Base-by-base conservation (phyloP, 1,284 basidiomycete genomes). In the Ustilago bromivora region DNA sequence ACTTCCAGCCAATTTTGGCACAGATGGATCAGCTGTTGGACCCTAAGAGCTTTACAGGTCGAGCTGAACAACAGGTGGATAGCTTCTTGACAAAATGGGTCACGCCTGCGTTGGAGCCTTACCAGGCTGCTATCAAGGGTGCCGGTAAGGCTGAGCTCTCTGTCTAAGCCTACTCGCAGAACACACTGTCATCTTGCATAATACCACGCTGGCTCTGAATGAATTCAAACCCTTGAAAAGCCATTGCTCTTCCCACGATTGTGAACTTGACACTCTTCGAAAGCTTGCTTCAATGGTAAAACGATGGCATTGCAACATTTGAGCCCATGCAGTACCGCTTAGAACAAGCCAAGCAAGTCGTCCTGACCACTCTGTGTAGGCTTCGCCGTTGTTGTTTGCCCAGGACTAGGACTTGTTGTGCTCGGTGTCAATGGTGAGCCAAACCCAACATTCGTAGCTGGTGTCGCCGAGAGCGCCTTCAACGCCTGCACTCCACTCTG, bases 81-180 rank as follows among this genome's bases (percentile, higher is more conserved):
- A 72, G 62, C 78, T 99, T 98, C 87, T 84, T 98, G 68, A 88
- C 88, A 83, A 93, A 96, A 11, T 96, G 94, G 93, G 96, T 98
- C 36, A 87, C 88, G 66, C 95, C 96, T n/a, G 95, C 93, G 7
- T 88, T 99, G 80, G 89, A 88, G 80, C 89, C 89, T 31, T 91
- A 90, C 69, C 89, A 91, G 61, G 87, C 88, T 34, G 91, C 92
- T 77, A 87, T 94, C 63, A 89, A 90, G 78, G 89, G 88, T 43
- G 91, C 92, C 32, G 88, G 87, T 78, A 86, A 87, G n/a, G 89
- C 89, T 19, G 89, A 90, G 83, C 84, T 90, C 19, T 73, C 72
- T 9, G 84, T 85, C 10, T 85, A 71, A 62, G 11, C 47, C 8
- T 23, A 8, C 23, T 23, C 23, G 46, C 19, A 8, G 10, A 10